These are phyloP conservation scores for Nyctanthes arbortristis DNA, from an alignment of 257 asterid species.

Conservation along the genomic window DNA sequence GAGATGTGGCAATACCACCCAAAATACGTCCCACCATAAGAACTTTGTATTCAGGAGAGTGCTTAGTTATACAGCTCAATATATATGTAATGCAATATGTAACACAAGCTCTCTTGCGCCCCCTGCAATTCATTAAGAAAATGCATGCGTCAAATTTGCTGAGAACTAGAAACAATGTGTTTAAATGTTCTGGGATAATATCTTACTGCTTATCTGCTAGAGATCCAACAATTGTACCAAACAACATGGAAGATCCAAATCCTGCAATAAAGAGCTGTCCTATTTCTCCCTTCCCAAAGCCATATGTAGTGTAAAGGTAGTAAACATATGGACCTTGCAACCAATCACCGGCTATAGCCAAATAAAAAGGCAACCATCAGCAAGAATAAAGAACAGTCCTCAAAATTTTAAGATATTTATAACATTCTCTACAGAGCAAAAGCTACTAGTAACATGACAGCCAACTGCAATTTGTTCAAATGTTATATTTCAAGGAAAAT, in stretches of 20 bases:
- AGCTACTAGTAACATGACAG: not conserved
- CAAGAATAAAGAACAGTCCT: not conserved
- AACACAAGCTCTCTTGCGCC: slow-evolving; percentile 3
- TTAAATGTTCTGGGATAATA: not conserved
- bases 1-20: slow-evolving; percentile 5
- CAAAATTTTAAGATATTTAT: not conserved
- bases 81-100: slow-evolving; percentile 1
- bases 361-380: too few relatives aligned
- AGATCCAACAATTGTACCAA: slow-evolving; percentile 12
- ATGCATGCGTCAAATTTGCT: not conserved
- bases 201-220: slow-evolving; percentile 5
- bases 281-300: slow-evolving; percentile 12
- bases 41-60: not conserved
- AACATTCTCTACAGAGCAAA: not conserved
- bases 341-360: slow-evolving; percentile 5
- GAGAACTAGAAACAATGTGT: not conserved
- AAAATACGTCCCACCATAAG: slow-evolving; percentile 1
- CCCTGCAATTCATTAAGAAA: not conserved
- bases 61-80: not conserved
- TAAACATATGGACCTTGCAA: slow-evolving; percentile 17
- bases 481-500: not conserved
- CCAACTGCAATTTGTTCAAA: not conserved
- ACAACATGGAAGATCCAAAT: slow-evolving; percentile 12
- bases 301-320: slow-evolving; percentile 14
- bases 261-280: slow-evolving; percentile 16